Evolutionary conservation across 345 rosid species (phyloP).

Genomic region (Laguncularia racemosa): DNA sequence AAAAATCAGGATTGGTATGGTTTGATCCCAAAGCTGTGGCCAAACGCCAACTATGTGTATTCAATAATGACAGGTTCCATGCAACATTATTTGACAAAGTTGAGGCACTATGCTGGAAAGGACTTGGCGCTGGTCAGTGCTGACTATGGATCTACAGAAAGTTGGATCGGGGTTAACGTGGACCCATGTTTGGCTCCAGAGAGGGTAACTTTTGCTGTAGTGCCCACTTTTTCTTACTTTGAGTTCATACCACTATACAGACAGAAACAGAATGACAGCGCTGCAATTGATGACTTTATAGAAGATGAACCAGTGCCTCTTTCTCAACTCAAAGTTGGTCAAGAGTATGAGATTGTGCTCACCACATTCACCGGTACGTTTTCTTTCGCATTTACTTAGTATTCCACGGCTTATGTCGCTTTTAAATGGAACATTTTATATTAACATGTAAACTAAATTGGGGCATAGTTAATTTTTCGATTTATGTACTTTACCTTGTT

Average conservation of each 20-base stretch:
- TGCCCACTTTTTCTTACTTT: slow-evolving; percentile 84
- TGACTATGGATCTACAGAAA: slow-evolving; percentile 91
- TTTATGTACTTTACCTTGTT: too few species aligned
- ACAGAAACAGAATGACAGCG: slow-evolving; percentile 23
- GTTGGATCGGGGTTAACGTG: slow-evolving; percentile 93
- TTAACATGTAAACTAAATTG: too few species aligned
- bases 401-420: too few species aligned
- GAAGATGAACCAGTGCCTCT: slow-evolving; percentile 80
- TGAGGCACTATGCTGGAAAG: slow-evolving; percentile 67
- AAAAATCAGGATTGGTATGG: slow-evolving; percentile 46
- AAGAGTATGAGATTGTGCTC: slow-evolving; percentile 78
- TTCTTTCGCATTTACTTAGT: too few species aligned
- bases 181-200: slow-evolving; percentile 70
- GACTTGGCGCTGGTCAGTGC: slow-evolving; percentile 66
- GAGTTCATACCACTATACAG: slow-evolving; percentile 83
- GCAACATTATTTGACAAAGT: slow-evolving; percentile 60
- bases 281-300: slow-evolving; percentile 41
- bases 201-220: slow-evolving; percentile 63
- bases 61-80: slow-evolving; percentile 97
- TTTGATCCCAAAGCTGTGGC: slow-evolving; percentile 67
- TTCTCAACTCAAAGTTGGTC: slow-evolving; percentile 65
- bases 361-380: slow-evolving; percentile 85
- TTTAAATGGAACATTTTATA: too few species aligned
- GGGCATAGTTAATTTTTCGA: too few species aligned
- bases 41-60: slow-evolving; percentile 77